Evolutionary conservation across 2,329 filamentous ascomycete genomes (phyloP).

Genomic region (Zymoseptoria brevis): DNA sequence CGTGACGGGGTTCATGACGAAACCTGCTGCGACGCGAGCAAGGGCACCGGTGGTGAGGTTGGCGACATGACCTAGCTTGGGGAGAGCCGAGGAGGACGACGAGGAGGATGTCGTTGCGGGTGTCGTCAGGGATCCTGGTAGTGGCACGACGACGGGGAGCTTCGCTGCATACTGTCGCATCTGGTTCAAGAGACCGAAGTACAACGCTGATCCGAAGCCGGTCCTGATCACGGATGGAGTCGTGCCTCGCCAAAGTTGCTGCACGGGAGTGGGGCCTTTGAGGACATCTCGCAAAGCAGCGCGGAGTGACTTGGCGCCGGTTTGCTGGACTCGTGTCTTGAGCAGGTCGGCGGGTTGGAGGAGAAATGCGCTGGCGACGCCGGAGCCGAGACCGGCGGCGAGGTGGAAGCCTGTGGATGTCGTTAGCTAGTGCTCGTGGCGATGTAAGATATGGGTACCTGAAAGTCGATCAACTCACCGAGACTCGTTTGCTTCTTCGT

Average conservation of each 20-base stretch:
- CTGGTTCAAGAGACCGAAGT: constrained; percentile 78
- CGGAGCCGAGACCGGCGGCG: constrained; percentile 76
- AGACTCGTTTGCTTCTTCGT: constrained; percentile 40
- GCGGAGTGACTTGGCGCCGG: constrained; percentile 55
- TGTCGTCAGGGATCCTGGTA: constrained; percentile 5
- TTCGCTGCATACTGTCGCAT: constrained; percentile 37
- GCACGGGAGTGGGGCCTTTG: constrained; percentile 56
- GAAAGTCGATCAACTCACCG: constrained; percentile 30
- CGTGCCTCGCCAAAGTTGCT: constrained; percentile 83
- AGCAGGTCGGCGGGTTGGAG: constrained; percentile 92
- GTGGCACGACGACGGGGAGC: constrained; percentile 15
- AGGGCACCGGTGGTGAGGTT: constrained; percentile 80
- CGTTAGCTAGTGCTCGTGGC: neutral
- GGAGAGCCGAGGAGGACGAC: constrained; percentile 59
- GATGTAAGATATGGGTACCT: neutral
- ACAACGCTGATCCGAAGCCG: constrained; percentile 84
- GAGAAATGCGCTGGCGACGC: constrained; percentile 78
- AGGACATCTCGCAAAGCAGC: constrained; percentile 63
- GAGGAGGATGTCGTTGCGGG: constrained; percentile 2
- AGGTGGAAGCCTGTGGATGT: constrained; percentile 66
- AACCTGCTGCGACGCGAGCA: constrained; percentile 77
- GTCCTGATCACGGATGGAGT: constrained; percentile 88
- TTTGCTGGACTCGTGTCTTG: constrained; percentile 93
- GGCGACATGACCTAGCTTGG: constrained; percentile 71
- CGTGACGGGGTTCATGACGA: constrained; percentile 90